Conservation (phyloP, 208 protist genomes). For the Trichomonas vaginalis region DNA sequence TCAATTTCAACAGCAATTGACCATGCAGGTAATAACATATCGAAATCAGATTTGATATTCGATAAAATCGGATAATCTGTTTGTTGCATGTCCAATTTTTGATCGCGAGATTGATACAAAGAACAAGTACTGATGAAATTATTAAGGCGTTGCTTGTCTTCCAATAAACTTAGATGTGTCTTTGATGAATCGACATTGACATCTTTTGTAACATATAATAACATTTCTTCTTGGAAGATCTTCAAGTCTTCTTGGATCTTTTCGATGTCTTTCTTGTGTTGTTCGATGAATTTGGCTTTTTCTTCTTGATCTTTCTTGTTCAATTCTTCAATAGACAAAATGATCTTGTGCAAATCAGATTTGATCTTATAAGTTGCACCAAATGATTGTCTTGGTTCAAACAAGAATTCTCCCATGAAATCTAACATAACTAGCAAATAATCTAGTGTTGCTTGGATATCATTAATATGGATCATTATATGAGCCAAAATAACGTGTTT, state of each 20-base stretch:
- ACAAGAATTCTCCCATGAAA: neutral
- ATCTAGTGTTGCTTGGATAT: neutral
- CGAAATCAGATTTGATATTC: neutral
- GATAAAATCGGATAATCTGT: neutral
- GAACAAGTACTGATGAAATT: neutral
- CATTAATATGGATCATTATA: neutral
- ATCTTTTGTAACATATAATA: neutral
- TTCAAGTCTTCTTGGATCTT: neutral
- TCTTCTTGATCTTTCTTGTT: neutral
- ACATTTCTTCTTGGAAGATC: neutral
- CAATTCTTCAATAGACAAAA: neutral
- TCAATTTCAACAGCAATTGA: neutral
- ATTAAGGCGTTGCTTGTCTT: neutral
- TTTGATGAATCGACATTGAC: neutral
- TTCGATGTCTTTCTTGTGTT: neutral
- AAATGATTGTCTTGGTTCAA: neutral
- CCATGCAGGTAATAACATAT: neutral
- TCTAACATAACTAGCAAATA: neutral
- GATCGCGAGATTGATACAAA: neutral
- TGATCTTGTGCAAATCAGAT: neutral
- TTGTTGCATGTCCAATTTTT: neutral
- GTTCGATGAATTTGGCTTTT: neutral
- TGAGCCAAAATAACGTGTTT: neutral
- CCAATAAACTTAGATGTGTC: neutral
- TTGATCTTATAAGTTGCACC: neutral